Conservation (phyloP, 1,284 basidiomycete genomes). For the Cutaneotrichosporon sp. region DNA sequence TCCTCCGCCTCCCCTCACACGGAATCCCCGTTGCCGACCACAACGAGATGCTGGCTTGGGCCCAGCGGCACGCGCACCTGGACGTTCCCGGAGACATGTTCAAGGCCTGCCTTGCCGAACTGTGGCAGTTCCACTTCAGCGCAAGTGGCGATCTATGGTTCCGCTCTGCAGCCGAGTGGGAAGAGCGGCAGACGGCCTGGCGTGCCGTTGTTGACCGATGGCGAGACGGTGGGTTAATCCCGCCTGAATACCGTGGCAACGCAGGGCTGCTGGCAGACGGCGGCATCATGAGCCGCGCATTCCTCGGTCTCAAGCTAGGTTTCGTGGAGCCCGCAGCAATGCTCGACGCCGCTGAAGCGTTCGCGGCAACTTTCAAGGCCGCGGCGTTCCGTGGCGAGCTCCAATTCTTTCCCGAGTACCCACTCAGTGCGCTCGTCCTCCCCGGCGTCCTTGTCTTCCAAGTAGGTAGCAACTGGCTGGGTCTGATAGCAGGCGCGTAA, state of each 20-base stretch:
- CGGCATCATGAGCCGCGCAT: background rate
- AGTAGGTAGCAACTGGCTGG: background rate
- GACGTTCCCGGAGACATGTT: constrained; percentile 9
- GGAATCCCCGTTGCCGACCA: too few relatives aligned
- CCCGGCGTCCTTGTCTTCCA: background rate
- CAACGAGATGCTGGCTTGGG: constrained; percentile 2
- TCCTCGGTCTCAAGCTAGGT: background rate
- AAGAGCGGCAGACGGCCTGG: too few relatives aligned
- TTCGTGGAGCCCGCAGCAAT: background rate
- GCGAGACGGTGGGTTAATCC: background rate
- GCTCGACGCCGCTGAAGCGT: background rate
- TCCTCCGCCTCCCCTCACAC: constrained; percentile 10
- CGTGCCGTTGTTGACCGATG: background rate
- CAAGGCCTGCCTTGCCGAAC: background rate
- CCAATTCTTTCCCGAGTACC: background rate
- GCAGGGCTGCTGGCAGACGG: background rate
- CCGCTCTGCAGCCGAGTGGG: too few relatives aligned
- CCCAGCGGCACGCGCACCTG: background rate
- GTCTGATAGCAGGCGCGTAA: background rate
- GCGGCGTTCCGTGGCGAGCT: background rate
- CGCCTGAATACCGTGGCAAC: background rate
- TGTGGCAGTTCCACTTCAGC: too few relatives aligned
- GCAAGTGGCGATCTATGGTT: too few relatives aligned
- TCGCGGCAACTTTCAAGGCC: background rate
- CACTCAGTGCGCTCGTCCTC: background rate